A percentile compares a stretch with the other conserved stretches of the same genome.
Conservation (phyloP, 768 basidiomycete genomes). For the Russula foetens region DNA sequence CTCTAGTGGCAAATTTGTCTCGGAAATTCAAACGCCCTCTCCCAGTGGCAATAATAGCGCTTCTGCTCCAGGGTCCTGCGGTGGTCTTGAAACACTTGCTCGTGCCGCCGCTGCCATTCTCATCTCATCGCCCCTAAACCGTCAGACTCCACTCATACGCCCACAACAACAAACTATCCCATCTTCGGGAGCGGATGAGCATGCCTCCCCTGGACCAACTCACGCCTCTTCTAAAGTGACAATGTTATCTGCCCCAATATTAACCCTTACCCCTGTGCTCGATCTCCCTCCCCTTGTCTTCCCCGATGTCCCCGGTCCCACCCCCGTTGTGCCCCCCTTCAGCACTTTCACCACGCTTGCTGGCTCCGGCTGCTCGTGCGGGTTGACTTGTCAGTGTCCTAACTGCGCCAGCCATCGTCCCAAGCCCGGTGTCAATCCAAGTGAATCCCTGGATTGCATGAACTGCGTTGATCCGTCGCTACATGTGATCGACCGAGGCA, state of each 20-base stretch:
- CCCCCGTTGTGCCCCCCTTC: constrained; percentile 18
- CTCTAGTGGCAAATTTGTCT: constrained; percentile 2
- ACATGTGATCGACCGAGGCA: constrained; percentile 7
- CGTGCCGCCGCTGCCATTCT: constrained; percentile 16
- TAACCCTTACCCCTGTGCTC: constrained; percentile 4
- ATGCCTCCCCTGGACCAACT: neutral
- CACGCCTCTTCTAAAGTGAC: neutral
- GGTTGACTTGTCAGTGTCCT: constrained; percentile 20
- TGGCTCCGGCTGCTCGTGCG: constrained; percentile 21
- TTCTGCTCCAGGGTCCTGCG: neutral
- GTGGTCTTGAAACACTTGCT: constrained; percentile 18
- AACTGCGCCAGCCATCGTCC: constrained; percentile 8
- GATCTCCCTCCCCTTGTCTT: constrained; percentile 19
- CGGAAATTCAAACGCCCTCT: neutral
- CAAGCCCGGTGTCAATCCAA: neutral
- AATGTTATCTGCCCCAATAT: neutral
- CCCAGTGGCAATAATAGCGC: constrained; percentile 7
- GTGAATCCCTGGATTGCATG: constrained; percentile 4
- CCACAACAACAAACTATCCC: neutral
- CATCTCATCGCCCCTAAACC: neutral
- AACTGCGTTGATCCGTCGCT: constrained; percentile 15
- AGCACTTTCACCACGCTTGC: constrained; percentile 20
- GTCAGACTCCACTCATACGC: neutral
- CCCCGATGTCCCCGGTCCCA: constrained; percentile 1
- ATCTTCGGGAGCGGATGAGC: neutral